Evolutionary conservation across 331 rosid genomes (phyloP).

Genomic region (Quercus lobata): DNA sequence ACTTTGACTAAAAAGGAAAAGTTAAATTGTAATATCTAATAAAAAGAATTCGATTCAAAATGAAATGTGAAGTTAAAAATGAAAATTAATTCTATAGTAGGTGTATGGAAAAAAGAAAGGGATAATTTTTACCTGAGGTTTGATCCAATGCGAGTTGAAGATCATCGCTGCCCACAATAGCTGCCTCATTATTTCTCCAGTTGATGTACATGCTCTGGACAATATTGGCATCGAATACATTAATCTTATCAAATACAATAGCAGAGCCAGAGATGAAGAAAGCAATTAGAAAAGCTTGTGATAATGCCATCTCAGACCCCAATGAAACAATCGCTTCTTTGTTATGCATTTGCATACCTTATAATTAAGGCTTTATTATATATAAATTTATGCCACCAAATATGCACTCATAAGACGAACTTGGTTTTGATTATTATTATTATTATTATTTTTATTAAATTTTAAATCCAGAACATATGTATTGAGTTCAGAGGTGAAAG

Average conservation of each 20-base stretch:
- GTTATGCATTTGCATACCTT: slow-evolving; percentile 3
- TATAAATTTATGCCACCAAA: not conserved
- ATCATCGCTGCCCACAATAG: slow-evolving; percentile 48
- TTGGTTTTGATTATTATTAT: not conserved
- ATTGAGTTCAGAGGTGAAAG: no score
- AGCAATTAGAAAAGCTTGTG: slow-evolving; percentile 23
- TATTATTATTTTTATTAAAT: not conserved
- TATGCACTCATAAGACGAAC: not conserved
- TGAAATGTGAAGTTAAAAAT: not conserved
- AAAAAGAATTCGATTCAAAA: no score
- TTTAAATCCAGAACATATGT: slow-evolving; percentile 1
- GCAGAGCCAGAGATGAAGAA: slow-evolving; percentile 30
- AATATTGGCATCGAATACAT: slow-evolving; percentile 39
- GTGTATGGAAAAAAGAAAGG: not conserved
- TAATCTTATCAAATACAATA: slow-evolving; percentile 10
- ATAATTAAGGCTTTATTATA: slow-evolving; percentile 1
- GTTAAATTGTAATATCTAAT: no score
- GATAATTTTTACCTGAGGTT: slow-evolving; percentile 48
- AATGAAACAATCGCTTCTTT: not conserved
- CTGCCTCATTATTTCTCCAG: slow-evolving; percentile 56
- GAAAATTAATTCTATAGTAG: not conserved
- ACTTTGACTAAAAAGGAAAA: no score
- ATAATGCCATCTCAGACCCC: slow-evolving; percentile 31
- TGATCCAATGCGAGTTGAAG: slow-evolving; percentile 64
- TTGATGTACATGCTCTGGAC: slow-evolving; percentile 54